Conservation (phyloP, 2,329 filamentous ascomycete species). For the Diaporthe sp. region DNA sequence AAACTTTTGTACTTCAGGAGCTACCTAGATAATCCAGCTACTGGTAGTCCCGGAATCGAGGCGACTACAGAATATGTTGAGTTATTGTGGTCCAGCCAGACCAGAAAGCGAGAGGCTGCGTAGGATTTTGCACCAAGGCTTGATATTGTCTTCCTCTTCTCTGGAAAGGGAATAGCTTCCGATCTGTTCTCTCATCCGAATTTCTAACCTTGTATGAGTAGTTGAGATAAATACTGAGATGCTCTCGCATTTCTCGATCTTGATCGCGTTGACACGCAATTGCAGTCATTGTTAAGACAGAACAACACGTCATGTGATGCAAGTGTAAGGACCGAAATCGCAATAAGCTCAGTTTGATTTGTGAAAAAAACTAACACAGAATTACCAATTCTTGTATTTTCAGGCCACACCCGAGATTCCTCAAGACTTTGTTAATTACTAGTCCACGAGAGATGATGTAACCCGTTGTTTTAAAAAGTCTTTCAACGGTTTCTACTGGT, state of each 20-base stretch:
- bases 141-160: too few relatives aligned
- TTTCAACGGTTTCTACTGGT: background rate
- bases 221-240: too few relatives aligned
- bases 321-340: background rate
- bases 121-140: too few relatives aligned
- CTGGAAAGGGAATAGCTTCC: too few relatives aligned
- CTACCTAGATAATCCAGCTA: background rate
- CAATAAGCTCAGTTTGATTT: background rate
- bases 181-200: background rate
- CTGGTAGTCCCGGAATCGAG: background rate
- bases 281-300: background rate
- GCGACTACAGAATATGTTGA: too few relatives aligned
- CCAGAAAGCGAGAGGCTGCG: too few relatives aligned
- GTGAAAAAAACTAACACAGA: background rate
- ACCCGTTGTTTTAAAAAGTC: accelerated
- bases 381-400: background rate
- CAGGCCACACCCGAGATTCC: background rate
- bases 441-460: background rate
- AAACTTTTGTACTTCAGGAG: background rate
- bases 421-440: background rate
- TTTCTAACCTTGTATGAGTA: too few relatives aligned
- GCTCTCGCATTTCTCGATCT: background rate
- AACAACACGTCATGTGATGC: background rate
- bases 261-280: too few relatives aligned
- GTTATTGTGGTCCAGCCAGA: too few relatives aligned